Conservation (phyloP, 2,329 filamentous ascomycete species). For the Diaporthe citrichinensis region DNA sequence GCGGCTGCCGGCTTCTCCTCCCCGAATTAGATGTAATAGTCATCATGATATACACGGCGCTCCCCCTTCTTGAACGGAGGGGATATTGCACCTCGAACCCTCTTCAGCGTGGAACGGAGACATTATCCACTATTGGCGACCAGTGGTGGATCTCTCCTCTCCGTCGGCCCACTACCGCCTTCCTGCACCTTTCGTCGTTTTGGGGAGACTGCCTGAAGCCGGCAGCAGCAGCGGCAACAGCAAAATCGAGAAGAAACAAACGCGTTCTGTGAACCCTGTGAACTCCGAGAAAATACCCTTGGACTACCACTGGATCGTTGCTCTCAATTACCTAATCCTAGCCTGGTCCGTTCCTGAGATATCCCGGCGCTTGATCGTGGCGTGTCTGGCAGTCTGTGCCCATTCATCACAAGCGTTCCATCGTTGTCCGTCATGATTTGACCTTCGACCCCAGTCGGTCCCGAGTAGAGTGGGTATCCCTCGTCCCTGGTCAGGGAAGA, state of each 20-base stretch:
- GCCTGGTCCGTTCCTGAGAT: constrained; percentile 14
- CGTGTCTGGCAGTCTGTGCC: constrained; percentile 21
- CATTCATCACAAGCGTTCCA: constrained; percentile 39
- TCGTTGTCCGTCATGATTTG: constrained; percentile 38
- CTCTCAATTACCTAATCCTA: constrained; percentile 21
- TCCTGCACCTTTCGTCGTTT: not conserved
- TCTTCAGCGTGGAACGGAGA: not conserved
- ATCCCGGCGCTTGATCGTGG: constrained; percentile 29
- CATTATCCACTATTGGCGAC: not conserved
- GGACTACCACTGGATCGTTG: constrained; percentile 28
- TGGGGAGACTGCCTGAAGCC: not conserved
- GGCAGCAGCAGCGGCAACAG: constrained; percentile 19
- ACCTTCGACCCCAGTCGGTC: constrained; percentile 21
- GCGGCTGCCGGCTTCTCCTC: constrained; percentile 36
- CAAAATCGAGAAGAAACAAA: constrained; percentile 19
- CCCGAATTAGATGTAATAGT: constrained; percentile 39
- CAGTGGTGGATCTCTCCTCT: not conserved
- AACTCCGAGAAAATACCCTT: constrained; percentile 35
- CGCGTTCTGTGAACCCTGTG: constrained; percentile 13
- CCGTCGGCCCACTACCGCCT: not conserved
- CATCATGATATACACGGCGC: constrained; percentile 36
- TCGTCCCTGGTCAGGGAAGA: not conserved
- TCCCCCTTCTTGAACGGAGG: not conserved
- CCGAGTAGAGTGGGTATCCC: not conserved
- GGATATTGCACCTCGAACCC: constrained; percentile 7